Conservation (phyloP, 768 basidiomycete genomes). For the Psilocybe sp. region DNA sequence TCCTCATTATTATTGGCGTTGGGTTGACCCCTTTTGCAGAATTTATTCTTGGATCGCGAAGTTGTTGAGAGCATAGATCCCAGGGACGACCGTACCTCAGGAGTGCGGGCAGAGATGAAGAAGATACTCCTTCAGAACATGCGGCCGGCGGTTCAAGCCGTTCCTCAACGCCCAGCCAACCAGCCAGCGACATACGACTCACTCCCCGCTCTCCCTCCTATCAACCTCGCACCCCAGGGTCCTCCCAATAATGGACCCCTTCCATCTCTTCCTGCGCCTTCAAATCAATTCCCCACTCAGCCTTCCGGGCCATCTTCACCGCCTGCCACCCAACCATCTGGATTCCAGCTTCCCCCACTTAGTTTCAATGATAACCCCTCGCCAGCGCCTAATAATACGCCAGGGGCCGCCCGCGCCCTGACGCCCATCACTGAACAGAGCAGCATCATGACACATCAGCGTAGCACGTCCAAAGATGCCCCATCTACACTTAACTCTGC, state of each 20-base stretch:
- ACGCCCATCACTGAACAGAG: conserved; percentile 68
- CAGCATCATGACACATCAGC: conserved; percentile 25
- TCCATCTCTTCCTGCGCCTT: conserved; percentile 33
- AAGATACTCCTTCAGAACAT: conserved; percentile 64
- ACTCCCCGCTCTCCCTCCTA: conserved; percentile 35
- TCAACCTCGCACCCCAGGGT: conserved; percentile 19
- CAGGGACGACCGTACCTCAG: conserved; percentile 73
- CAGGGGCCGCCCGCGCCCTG: conserved; percentile 32
- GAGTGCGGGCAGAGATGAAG: conserved; percentile 59
- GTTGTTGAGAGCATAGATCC: conserved; percentile 75
- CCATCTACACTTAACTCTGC: conserved; percentile 8
- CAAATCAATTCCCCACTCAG: conserved; percentile 22
- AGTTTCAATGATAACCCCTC: conserved; percentile 34
- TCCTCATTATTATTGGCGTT: neutral
- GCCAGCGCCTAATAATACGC: neutral
- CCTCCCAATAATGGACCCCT: conserved; percentile 18
- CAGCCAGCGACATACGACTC: conserved; percentile 19
- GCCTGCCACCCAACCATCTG: conserved; percentile 13
- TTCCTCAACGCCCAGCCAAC: conserved; percentile 12
- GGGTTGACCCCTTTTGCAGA: conserved; percentile 36
- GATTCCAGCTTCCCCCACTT: conserved; percentile 62
- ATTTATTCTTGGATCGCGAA: conserved; percentile 86
- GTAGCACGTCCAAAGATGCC: conserved; percentile 22
- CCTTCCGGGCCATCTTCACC: conserved; percentile 5
- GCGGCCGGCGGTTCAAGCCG: conserved; percentile 36